Conservation (phyloP, 2,329 filamentous ascomycete genomes). For the Bipolaris victoriae region DNA sequence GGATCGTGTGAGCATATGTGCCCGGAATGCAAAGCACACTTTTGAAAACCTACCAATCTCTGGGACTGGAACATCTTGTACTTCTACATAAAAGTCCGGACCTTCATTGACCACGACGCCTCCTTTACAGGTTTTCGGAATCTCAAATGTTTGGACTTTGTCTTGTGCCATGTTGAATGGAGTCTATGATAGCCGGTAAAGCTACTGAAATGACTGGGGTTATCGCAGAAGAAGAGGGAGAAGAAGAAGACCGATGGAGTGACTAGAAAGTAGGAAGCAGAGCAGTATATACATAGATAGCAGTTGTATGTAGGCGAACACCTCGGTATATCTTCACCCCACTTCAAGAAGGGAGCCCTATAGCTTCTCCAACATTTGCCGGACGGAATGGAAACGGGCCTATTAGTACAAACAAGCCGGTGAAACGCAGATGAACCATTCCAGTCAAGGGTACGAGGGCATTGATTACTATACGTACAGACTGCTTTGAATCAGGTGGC, state of each 20-base stretch:
- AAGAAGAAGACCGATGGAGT: neutral
- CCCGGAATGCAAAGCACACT: neutral
- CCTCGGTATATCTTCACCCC: neutral
- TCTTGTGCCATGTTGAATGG: constrained; percentile 32
- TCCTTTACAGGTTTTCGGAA: constrained; percentile 59
- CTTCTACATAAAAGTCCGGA: constrained; percentile 56
- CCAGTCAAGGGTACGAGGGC: neutral
- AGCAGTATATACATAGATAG: neutral
- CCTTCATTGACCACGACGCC: constrained; percentile 61
- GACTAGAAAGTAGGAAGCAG: neutral
- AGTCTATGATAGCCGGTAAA: neutral
- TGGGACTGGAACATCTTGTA: constrained; percentile 56
- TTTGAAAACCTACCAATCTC: constrained; percentile 49
- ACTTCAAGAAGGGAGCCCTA: neutral
- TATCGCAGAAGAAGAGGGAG: neutral
- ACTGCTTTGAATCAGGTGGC: neutral
- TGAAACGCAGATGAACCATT: neutral
- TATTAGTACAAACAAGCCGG: neutral
- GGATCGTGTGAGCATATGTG: constrained; percentile 5
- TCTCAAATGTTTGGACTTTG: constrained; percentile 43
- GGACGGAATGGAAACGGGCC: neutral
- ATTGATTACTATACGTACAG: neutral
- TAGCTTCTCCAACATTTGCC: constrained; percentile 1
- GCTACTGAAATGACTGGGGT: neutral
- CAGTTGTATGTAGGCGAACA: neutral